Evolutionary conservation across 1,139 yeast genomes (phyloP).

Genomic region (Protomyces inouyei): DNA sequence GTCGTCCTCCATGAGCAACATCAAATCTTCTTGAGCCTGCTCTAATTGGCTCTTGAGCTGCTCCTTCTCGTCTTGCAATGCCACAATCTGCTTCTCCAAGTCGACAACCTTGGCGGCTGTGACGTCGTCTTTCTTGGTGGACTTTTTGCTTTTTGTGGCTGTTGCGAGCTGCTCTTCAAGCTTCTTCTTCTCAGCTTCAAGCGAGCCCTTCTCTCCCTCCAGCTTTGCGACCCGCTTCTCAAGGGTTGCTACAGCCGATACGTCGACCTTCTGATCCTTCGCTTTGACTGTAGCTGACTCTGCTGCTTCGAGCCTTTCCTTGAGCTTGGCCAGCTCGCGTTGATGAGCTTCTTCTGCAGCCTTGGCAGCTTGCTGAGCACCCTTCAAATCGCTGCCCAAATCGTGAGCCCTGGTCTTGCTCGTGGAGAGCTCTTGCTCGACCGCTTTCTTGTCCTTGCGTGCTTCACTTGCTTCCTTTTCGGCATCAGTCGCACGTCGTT

Average conservation of each 20-base stretch:
- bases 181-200: not conserved
- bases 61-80: constrained; percentile 1
- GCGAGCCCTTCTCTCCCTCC: not conserved
- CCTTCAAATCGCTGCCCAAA: constrained; percentile 35
- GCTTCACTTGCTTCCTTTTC: constrained; percentile 30
- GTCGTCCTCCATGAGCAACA: constrained; percentile 25
- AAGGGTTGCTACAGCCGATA: not conserved
- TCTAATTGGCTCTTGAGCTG: constrained; percentile 11
- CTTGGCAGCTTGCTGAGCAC: constrained; percentile 31
- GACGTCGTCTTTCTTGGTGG: not conserved
- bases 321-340: constrained; percentile 24
- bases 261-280: not conserved
- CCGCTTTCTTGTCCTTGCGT: constrained; percentile 28
- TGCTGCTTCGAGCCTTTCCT: constrained; percentile 25
- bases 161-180: not conserved
- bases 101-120: not conserved
- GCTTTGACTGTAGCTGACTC: not conserved
- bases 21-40: constrained; percentile 22
- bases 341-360: constrained; percentile 32
- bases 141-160: not conserved
- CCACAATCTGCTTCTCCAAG: constrained; percentile 15
- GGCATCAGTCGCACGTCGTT: constrained; percentile 23
- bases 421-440: not conserved
- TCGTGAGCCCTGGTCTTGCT: constrained; percentile 27
- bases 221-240: not conserved